These are phyloP conservation scores for Aspergillus carlsbadensis DNA, from an alignment of 495 filamentous ascomycete genomes.

Conservation along the genomic window DNA sequence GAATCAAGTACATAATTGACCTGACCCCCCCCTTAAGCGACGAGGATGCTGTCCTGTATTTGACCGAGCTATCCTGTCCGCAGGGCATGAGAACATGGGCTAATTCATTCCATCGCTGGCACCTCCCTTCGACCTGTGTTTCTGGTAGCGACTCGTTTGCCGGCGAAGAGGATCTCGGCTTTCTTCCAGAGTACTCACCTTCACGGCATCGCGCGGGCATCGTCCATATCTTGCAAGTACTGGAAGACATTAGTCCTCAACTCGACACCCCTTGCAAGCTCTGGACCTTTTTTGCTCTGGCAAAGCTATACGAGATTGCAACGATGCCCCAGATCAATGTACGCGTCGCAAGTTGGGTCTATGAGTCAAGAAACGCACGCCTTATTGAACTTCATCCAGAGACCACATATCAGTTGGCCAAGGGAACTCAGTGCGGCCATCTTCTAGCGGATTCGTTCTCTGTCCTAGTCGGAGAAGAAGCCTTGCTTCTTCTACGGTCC, in stretches of 20 bases:
- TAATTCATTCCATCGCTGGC: constrained; percentile 40
- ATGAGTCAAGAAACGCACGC: constrained; percentile 35
- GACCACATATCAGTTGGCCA: constrained; percentile 43
- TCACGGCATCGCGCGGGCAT: constrained; percentile 61
- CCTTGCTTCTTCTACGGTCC: constrained; percentile 31
- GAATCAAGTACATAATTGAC: constrained; percentile 58
- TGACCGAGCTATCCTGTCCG: constrained; percentile 59
- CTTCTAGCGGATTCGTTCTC: constrained; percentile 49
- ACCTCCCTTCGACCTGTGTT: constrained; percentile 39
- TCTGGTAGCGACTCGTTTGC: constrained; percentile 34
- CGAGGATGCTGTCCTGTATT: constrained; percentile 56
- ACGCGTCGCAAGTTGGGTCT: constrained; percentile 49
- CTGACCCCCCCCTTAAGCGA: constrained; percentile 59
- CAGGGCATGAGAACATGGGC: constrained; percentile 48
- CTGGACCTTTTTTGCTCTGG: constrained; percentile 61
- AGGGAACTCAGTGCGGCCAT: constrained; percentile 34
- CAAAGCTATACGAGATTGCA: constrained; percentile 55
- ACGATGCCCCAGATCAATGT: constrained; percentile 30
- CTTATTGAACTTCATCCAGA: constrained; percentile 52
- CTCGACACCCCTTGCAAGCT: constrained; percentile 66
- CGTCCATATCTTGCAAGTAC: constrained; percentile 53
- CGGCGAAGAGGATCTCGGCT: background rate
- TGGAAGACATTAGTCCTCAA: constrained; percentile 47
- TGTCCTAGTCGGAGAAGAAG: constrained; percentile 48
- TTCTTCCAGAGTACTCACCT: constrained; percentile 55